Percentiles rank a stretch among this genome's conserved stretches.
phyloP scores from a whole-genome alignment of 2,329 filamentous ascomycete genomes.

The Fusarium sp. region DNA sequence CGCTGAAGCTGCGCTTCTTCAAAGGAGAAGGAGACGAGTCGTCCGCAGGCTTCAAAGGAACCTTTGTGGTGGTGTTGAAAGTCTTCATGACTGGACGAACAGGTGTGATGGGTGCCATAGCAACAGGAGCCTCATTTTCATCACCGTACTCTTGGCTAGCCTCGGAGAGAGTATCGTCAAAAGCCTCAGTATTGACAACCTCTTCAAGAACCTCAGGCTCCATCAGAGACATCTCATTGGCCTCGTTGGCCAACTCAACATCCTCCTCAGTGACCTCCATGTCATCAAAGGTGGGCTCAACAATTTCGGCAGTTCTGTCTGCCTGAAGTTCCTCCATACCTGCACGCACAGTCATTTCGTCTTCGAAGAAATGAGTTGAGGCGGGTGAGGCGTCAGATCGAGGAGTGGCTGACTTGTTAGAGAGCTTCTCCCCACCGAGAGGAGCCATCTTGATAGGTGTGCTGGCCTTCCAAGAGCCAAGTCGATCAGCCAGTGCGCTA shows the following conservation, averaged over 20 bases:
- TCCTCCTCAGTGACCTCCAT: conserved; percentile 65
- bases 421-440: conserved; percentile 48
- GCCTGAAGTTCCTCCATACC: conserved; percentile 28
- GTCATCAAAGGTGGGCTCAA: conserved; percentile 55
- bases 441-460: conserved; percentile 56
- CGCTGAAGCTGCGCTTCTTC: conserved; percentile 63
- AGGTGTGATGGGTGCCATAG: conserved; percentile 65
- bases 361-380: conserved; percentile 68
- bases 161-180: conserved; percentile 65
- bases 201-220: conserved; percentile 56
- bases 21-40: conserved; percentile 61
- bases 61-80: conserved; percentile 79
- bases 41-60: conserved; percentile 77
- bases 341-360: conserved; percentile 62
- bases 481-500: conserved; percentile 70
- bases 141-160: conserved; percentile 74
- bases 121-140: conserved; percentile 69
- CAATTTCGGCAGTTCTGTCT: conserved; percentile 35
- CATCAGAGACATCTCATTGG: conserved; percentile 68
- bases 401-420: conserved; percentile 50
- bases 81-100: conserved; percentile 59
- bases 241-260: conserved; percentile 66
- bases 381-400: conserved; percentile 51
- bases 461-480: conserved; percentile 70
- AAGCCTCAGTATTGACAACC: conserved; percentile 44